Conservation (phyloP, 108 stramenopile species). For the Mediolabrus comicus region DNA sequence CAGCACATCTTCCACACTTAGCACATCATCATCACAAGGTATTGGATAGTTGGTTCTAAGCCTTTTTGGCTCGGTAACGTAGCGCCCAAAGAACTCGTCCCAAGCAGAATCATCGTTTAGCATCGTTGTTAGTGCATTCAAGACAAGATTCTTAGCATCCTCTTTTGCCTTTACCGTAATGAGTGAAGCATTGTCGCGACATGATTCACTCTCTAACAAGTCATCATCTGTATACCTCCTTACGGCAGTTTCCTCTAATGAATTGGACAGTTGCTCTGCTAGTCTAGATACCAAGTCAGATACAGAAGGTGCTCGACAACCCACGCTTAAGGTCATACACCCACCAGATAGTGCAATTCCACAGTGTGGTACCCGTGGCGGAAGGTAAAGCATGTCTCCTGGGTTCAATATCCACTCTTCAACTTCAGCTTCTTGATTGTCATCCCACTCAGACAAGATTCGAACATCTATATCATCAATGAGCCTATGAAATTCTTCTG, state of each 20-base stretch:
- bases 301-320: conserved; percentile 83
- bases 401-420: conserved; percentile 62
- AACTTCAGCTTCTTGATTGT: conserved; percentile 12
- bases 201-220: conserved; percentile 7
- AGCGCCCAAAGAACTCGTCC: conserved; percentile 73
- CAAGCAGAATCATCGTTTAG: conserved; percentile 58
- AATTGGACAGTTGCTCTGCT: conserved; percentile 52
- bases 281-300: conserved; percentile 66
- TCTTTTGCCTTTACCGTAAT: conserved; percentile 55
- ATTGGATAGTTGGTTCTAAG: conserved; percentile 52
- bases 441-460: conserved; percentile 45
- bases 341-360: conserved; percentile 73
- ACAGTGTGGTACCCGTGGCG: conserved; percentile 87
- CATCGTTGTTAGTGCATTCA: conserved; percentile 51
- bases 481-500: conserved; percentile 57
- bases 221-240: conserved; percentile 54
- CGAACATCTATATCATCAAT: conserved; percentile 74
- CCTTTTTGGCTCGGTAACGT: conserved; percentile 70
- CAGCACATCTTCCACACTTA: conserved; percentile 39
- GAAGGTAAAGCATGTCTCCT: conserved; percentile 92
- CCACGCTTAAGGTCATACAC: conserved; percentile 84
- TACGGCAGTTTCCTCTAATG: conserved; percentile 33
- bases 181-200: conserved; percentile 3
- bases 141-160: conserved; percentile 56
- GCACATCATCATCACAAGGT: conserved; percentile 23